Conservation (phyloP, 495 filamentous ascomycete species). For the Podospora pseudoanserina region DNA sequence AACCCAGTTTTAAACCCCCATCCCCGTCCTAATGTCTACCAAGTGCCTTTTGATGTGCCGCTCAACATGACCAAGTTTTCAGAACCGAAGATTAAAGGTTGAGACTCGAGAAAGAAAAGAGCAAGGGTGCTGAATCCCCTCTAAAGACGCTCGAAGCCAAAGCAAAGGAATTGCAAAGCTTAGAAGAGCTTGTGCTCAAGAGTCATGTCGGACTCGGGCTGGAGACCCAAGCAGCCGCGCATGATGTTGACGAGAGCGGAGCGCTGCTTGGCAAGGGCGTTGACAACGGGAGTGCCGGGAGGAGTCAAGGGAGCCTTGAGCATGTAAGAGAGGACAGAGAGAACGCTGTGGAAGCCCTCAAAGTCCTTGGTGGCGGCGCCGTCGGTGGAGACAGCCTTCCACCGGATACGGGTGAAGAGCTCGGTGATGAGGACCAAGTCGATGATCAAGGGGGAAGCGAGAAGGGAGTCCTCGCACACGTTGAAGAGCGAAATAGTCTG, state of each 20-base stretch:
- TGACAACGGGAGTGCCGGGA: conserved; percentile 93
- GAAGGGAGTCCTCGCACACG: conserved; percentile 95
- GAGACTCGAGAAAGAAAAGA: not conserved
- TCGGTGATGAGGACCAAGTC: conserved; percentile 89
- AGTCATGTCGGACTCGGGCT: conserved; percentile 99
- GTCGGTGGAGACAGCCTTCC: conserved; percentile 61
- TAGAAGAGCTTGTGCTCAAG: conserved; percentile 97
- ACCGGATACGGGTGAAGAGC: conserved; percentile 97
- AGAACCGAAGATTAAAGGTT: not conserved
- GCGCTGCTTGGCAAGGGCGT: conserved; percentile 94
- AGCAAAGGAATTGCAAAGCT: not conserved
- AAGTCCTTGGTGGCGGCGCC: conserved; percentile 61
- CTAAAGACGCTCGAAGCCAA: not conserved
- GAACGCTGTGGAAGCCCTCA: conserved; percentile 93
- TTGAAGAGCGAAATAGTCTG: conserved; percentile 98
- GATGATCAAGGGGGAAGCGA: conserved; percentile 97
- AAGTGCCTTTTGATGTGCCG: not conserved
- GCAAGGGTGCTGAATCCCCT: not conserved
- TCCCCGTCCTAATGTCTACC: not conserved
- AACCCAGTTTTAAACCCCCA: not conserved
- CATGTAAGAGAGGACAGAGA: conserved; percentile 99
- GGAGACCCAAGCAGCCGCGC: conserved; percentile 93
- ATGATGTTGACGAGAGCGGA: conserved; percentile 96
- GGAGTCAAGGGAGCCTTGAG: conserved; percentile 97
- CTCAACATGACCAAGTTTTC: not conserved